Conservation (phyloP, 805 yeast genomes). For the Kodamaea kakaduensis region DNA sequence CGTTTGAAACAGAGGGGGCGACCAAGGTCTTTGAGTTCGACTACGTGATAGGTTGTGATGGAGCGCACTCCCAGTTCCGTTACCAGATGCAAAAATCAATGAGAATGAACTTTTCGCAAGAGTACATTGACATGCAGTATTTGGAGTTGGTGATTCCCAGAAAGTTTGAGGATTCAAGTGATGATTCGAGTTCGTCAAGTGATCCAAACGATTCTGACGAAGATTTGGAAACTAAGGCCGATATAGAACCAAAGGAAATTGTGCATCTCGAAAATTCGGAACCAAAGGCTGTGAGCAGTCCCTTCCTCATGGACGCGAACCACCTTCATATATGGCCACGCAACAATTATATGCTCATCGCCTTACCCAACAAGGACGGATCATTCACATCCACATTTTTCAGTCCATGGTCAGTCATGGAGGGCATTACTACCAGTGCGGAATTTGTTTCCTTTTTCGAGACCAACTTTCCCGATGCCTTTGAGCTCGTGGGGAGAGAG, state of each 20-base stretch:
- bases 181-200: constrained; percentile 19
- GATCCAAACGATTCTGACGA: too few relatives aligned
- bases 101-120: constrained; percentile 69
- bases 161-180: constrained; percentile 8
- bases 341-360: constrained; percentile 80
- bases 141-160: constrained; percentile 77
- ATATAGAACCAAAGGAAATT: constrained; percentile 14
- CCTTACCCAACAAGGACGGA: constrained; percentile 79
- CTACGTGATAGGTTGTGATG: constrained; percentile 80
- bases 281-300: background rate
- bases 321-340: constrained; percentile 94
- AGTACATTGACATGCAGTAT: constrained; percentile 80
- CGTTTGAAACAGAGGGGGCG: constrained; percentile 19
- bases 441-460: constrained; percentile 53
- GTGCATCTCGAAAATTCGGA: too few relatives aligned
- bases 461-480: constrained; percentile 70
- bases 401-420: constrained; percentile 70
- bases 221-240: too few relatives aligned
- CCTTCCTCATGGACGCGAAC: constrained; percentile 59
- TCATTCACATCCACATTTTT: constrained; percentile 88
- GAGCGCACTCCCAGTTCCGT: constrained; percentile 73
- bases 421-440: constrained; percentile 43
- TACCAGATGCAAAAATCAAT: constrained; percentile 60
- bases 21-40: constrained; percentile 38
- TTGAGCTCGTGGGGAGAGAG: constrained; percentile 58